Conservation (phyloP, 73 alveolate genomes). For the Paramecium sexaurelia region DNA sequence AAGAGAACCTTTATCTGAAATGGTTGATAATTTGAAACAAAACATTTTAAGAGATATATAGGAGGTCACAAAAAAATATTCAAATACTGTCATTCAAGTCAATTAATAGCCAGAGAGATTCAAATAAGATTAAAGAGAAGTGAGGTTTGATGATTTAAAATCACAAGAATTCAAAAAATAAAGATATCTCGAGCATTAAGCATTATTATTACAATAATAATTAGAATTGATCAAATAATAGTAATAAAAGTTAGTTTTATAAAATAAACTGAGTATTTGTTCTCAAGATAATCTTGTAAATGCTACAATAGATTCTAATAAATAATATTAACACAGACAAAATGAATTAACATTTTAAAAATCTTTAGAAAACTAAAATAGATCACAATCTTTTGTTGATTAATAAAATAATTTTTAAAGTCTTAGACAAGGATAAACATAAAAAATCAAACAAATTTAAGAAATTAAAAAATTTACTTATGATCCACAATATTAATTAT, state of each 20-base stretch:
- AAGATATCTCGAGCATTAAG: neutral
- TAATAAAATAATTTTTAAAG: neutral
- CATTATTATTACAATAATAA: neutral
- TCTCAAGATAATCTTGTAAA: neutral
- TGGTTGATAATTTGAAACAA: slow-evolving; percentile 51
- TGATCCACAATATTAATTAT: neutral
- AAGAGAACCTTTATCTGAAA: neutral
- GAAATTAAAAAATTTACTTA: neutral
- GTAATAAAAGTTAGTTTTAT: neutral
- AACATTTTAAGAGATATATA: slow-evolving; percentile 23
- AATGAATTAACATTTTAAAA: neutral
- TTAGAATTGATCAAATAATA: slow-evolving; percentile 2
- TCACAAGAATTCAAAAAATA: slow-evolving; percentile 33
- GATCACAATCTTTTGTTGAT: neutral
- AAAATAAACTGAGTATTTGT: neutral
- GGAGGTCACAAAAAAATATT: slow-evolving; percentile 36
- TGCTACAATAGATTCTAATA: neutral
- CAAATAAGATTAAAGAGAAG: neutral
- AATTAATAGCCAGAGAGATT: neutral
- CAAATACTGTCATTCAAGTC: neutral
- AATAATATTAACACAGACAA: neutral
- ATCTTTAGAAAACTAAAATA: neutral
- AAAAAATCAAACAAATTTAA: neutral
- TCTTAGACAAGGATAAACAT: neutral
- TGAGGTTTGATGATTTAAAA: neutral